phyloP scores from a whole-genome alignment of 2,329 filamentous ascomycete genomes.

The Cytospora leucostoma region DNA sequence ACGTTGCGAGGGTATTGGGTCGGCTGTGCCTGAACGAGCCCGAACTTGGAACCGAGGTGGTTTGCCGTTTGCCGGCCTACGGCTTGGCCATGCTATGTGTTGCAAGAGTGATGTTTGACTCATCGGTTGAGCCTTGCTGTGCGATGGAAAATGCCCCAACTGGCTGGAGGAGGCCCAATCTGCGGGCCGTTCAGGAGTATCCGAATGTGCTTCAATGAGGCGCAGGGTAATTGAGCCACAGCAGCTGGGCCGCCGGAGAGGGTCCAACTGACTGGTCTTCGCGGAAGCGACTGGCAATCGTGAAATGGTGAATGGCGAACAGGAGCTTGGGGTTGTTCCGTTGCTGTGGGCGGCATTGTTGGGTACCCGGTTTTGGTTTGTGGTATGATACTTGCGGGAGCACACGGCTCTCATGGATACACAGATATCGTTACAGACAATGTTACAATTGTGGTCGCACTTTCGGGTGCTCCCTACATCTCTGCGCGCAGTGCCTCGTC shows the following conservation, averaged over 20 bases:
- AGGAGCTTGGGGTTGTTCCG: not conserved
- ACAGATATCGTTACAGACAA: not conserved
- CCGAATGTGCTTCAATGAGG: constrained; percentile 5
- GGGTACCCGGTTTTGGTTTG: not conserved
- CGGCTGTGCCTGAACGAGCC: constrained; percentile 6
- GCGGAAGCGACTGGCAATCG: not conserved
- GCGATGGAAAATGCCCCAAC: constrained; percentile 3
- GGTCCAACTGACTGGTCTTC: constrained; percentile 1
- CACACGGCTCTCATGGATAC: constrained; percentile 7
- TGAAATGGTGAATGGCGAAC: not conserved
- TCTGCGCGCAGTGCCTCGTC: not conserved
- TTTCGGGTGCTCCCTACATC: not conserved
- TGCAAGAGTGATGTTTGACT: not conserved
- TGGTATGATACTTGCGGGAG: not conserved
- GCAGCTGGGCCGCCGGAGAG: constrained; percentile 11
- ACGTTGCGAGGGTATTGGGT: not conserved
- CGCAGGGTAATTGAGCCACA: constrained; percentile 9
- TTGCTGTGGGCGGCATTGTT: not conserved
- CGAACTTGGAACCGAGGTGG: not conserved
- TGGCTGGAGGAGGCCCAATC: not conserved
- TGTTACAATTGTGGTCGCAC: not conserved
- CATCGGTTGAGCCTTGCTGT: constrained; percentile 6
- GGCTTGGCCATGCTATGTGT: not conserved
- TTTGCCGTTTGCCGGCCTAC: not conserved
- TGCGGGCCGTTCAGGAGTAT: constrained; percentile 1